phyloP scores from a whole-genome alignment of 306 rosid species.

The Acacia acuminata region DNA sequence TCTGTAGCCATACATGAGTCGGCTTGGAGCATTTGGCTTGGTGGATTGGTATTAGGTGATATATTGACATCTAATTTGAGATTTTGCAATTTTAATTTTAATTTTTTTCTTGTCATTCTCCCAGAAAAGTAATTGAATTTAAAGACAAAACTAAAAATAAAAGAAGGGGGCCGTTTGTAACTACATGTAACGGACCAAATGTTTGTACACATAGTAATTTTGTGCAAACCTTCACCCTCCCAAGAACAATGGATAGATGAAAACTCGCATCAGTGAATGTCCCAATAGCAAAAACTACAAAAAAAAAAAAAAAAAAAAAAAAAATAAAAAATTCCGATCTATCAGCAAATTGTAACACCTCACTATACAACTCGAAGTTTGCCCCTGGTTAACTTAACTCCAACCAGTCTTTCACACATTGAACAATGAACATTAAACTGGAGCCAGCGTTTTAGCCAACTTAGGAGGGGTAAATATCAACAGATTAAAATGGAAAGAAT shows the following conservation, averaged over 20 bases:
- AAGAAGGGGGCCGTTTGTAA: background rate
- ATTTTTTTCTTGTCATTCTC: too few relatives aligned
- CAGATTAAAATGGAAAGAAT: conserved; percentile 13
- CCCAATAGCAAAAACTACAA: background rate
- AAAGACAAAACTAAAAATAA: too few relatives aligned
- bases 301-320: background rate
- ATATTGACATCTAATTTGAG: too few relatives aligned
- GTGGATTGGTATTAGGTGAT: too few relatives aligned
- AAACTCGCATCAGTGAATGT: background rate
- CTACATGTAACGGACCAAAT: background rate
- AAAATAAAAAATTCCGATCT: background rate
- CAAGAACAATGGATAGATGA: background rate
- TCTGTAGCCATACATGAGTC: too few relatives aligned
- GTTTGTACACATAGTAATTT: background rate
- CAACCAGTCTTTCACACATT: background rate
- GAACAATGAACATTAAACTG: background rate
- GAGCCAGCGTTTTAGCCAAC: background rate
- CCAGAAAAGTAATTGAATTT: too few relatives aligned
- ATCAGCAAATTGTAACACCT: background rate
- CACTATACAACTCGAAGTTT: background rate
- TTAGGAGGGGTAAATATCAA: background rate
- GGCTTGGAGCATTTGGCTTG: too few relatives aligned
- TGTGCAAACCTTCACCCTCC: background rate
- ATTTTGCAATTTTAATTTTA: too few relatives aligned
- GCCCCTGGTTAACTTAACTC: background rate